Conservation (phyloP, 2,329 filamentous ascomycete species). For the Rhinocladiella similis region DNA sequence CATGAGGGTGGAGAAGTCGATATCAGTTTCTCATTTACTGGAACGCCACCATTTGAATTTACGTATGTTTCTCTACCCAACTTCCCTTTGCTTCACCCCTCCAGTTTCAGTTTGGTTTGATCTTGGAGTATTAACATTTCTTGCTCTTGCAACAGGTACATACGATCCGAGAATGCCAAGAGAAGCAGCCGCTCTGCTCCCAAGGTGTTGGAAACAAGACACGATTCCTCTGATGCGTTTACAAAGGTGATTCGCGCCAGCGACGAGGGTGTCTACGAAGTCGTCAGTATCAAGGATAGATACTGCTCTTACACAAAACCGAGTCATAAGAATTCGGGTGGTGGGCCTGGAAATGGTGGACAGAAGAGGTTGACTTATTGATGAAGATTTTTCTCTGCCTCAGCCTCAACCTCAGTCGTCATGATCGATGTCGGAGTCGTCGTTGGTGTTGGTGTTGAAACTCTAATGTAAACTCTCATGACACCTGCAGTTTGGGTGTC, state of each 20-base stretch:
- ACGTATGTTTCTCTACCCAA: slow-evolving; percentile 52
- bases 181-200: slow-evolving; percentile 72
- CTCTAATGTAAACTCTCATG: no score
- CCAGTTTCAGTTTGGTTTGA: neutral
- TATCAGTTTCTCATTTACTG: slow-evolving; percentile 92
- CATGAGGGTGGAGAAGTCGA: slow-evolving; percentile 95
- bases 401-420: neutral
- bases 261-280: slow-evolving; percentile 96
- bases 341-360: slow-evolving; percentile 2
- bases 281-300: slow-evolving; percentile 91
- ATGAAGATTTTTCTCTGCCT: neutral
- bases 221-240: slow-evolving; percentile 80
- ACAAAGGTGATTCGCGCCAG: slow-evolving; percentile 79
- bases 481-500: no score
- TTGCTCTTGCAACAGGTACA: slow-evolving; percentile 58
- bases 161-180: slow-evolving; percentile 72
- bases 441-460: no score
- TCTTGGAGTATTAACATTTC: slow-evolving; percentile 19
- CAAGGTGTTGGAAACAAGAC: slow-evolving; percentile 83
- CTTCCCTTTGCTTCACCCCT: neutral
- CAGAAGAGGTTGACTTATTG: slow-evolving; percentile 26
- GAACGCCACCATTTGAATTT: slow-evolving; percentile 95
- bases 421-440: no score
- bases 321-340: slow-evolving; percentile 41
- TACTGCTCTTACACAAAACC: slow-evolving; percentile 83